Evolutionary conservation across 2,329 filamentous ascomycete species (phyloP).

Genomic region (Botrytis fabae): DNA sequence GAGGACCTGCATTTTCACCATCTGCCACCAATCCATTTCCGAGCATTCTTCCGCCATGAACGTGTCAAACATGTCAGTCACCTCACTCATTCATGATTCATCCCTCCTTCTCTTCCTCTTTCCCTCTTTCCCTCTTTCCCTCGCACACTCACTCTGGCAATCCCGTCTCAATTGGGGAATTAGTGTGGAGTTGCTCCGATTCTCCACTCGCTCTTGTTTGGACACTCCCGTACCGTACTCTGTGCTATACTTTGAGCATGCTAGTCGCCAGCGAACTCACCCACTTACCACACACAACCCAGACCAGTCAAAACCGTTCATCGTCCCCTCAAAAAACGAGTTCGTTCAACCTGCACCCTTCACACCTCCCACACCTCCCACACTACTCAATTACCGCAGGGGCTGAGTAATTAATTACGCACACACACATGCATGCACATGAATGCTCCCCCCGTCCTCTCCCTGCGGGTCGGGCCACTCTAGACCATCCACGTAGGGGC

Average conservation of each 20-base stretch:
- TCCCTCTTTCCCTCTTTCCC: neutral
- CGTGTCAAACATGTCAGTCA: neutral
- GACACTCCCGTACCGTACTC: neutral
- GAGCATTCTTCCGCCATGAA: constrained; percentile 3
- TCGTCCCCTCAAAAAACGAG: neutral
- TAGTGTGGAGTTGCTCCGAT: neutral
- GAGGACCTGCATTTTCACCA: neutral
- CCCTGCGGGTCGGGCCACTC: constrained; percentile 12
- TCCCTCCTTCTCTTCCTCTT: too few relatives aligned
- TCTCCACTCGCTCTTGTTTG: neutral
- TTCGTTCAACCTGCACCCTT: neutral
- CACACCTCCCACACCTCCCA: neutral
- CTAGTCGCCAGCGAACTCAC: neutral
- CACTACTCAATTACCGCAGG: neutral
- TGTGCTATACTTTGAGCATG: neutral
- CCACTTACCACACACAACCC: neutral
- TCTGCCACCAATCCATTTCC: neutral
- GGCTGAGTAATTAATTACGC: constrained; percentile 1
- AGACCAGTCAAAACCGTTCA: neutral
- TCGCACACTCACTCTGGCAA: neutral
- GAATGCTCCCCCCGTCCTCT: neutral
- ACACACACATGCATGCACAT: neutral
- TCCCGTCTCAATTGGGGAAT: neutral
- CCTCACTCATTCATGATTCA: too few relatives aligned
- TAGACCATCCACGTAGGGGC: neutral